These are phyloP conservation scores for Arthrocladium fulminans DNA, from an alignment of 2,329 filamentous ascomycete species.

Conservation along the genomic window DNA sequence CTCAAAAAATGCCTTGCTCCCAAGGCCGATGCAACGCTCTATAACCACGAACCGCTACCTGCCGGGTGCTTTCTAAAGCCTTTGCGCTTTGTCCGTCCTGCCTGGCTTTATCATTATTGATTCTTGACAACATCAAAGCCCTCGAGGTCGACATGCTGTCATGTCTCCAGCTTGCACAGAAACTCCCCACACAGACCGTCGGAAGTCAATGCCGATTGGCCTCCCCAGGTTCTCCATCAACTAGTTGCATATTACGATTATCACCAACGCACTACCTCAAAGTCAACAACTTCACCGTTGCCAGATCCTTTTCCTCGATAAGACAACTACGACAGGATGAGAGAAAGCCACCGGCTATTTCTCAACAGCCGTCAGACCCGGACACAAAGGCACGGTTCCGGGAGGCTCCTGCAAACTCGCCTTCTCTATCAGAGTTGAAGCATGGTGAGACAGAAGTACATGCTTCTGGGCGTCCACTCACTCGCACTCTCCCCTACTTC, in stretches of 20 bases:
- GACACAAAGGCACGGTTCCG: not conserved
- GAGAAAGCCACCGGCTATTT: not conserved
- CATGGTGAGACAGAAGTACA: too few species aligned
- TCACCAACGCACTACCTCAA: not conserved
- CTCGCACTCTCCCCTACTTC: not conserved
- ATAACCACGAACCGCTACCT: too few species aligned
- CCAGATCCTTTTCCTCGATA: not conserved
- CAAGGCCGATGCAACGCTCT: too few species aligned
- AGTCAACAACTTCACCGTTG: not conserved
- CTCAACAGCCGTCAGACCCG: not conserved
- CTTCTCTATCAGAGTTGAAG: too few species aligned
- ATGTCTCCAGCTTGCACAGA: not conserved
- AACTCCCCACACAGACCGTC: not conserved
- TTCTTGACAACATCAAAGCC: not conserved
- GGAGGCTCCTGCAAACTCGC: too few species aligned
- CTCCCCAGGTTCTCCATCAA: not conserved
- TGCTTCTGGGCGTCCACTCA: not conserved
- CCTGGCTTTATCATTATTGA: too few species aligned
- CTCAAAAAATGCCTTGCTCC: not conserved
- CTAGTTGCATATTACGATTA: slow-evolving; percentile 3
- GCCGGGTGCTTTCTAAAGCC: too few species aligned
- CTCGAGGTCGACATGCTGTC: not conserved
- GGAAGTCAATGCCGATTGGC: not conserved
- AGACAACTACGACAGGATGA: not conserved
- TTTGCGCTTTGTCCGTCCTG: too few species aligned